Evolutionary conservation across 2,329 filamentous ascomycete genomes (phyloP).

Genomic region (Fusarium sp.): DNA sequence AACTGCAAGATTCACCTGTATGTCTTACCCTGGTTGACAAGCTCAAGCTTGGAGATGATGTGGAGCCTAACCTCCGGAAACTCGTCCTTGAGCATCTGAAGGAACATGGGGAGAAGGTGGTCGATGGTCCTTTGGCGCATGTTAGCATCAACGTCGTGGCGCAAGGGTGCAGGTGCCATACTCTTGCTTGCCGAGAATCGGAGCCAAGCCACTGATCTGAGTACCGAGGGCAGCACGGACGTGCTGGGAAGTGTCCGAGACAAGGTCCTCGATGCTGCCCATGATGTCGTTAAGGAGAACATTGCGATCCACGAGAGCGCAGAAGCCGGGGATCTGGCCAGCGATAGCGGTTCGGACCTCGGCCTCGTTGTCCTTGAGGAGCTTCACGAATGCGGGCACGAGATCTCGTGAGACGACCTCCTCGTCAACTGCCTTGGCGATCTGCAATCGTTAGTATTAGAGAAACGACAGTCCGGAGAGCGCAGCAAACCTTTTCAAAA

Average conservation of each 20-base stretch:
- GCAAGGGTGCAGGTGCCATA: constrained; percentile 59
- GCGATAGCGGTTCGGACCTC: constrained; percentile 97
- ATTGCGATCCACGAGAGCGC: constrained; percentile 85
- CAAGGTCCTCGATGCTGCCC: constrained; percentile 94
- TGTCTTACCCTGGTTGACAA: constrained; percentile 90
- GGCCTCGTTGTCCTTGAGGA: constrained; percentile 97
- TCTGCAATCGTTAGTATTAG: constrained; percentile 63
- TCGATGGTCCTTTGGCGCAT: constrained; percentile 81
- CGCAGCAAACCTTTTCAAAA: constrained; percentile 82
- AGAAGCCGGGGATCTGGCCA: constrained; percentile 98
- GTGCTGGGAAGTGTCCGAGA: constrained; percentile 96
- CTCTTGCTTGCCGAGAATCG: constrained; percentile 98
- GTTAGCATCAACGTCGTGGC: background rate
- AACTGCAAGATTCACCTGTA: background rate
- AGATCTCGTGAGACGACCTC: constrained; percentile 95
- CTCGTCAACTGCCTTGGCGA: constrained; percentile 97
- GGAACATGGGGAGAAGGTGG: constrained; percentile 97
- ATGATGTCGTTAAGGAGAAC: constrained; percentile 96
- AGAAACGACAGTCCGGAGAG: constrained; percentile 49
- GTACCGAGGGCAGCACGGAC: constrained; percentile 95
- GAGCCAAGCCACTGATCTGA: constrained; percentile 95
- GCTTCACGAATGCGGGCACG: constrained; percentile 96
- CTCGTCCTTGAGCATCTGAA: constrained; percentile 99
- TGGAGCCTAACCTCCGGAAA: constrained; percentile 98
- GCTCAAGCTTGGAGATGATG: constrained; percentile 99